Conservation (phyloP, 805 yeast genomes). For the Barnettozyma vustinii region DNA sequence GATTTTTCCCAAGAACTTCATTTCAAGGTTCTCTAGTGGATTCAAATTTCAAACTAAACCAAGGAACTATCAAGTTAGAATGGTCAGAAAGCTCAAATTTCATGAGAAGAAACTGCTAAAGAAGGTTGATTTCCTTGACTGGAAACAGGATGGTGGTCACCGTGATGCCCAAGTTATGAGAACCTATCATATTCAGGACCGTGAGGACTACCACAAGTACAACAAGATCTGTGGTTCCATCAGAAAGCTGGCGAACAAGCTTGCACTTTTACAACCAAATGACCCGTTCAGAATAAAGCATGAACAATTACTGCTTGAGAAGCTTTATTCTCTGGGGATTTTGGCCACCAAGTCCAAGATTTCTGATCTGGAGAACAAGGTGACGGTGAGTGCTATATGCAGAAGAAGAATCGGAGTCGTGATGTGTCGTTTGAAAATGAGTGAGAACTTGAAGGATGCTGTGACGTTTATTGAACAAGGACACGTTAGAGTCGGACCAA, state of each 20-base stretch:
- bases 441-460: slow-evolving; percentile 83
- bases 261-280: slow-evolving; percentile 77
- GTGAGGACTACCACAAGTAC: slow-evolving; percentile 94
- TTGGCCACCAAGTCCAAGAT: slow-evolving; percentile 84
- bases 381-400: slow-evolving; percentile 89
- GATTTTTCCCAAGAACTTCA: not conserved
- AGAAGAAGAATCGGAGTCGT: slow-evolving; percentile 91
- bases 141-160: slow-evolving; percentile 96
- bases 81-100: slow-evolving; percentile 87
- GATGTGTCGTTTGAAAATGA: slow-evolving; percentile 92
- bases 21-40: no score
- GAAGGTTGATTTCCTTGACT: slow-evolving; percentile 93
- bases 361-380: slow-evolving; percentile 84
- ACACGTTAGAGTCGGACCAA: slow-evolving; percentile 95
- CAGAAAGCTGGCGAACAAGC: slow-evolving; percentile 77
- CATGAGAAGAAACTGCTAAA: slow-evolving; percentile 93
- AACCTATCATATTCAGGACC: slow-evolving; percentile 85
- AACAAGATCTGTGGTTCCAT: slow-evolving; percentile 90
- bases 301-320: slow-evolving; percentile 82
- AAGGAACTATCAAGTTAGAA: slow-evolving; percentile 20
- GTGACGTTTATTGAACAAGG: slow-evolving; percentile 94
- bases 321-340: slow-evolving; percentile 83
- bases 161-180: slow-evolving; percentile 96
- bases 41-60: no score
- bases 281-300: slow-evolving; percentile 87